Percentiles rank a stretch among this genome's conserved stretches.
Conservation (phyloP, 345 rosid genomes). For the Pistacia integerrima region DNA sequence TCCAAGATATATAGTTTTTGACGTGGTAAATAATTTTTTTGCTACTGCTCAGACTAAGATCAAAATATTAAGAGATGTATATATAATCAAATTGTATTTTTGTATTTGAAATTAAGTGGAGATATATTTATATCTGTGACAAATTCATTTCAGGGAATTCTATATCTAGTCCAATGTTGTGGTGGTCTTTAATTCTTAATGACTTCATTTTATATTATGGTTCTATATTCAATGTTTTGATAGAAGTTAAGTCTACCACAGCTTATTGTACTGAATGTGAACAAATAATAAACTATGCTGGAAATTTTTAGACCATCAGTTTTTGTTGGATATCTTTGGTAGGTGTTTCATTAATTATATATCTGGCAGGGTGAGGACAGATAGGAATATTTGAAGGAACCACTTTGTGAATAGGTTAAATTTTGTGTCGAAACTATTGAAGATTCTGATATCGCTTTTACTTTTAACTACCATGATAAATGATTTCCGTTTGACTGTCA, state of each 20-base stretch:
- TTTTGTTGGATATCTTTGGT: neutral
- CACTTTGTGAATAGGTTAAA: neutral
- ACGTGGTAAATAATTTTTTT: neutral
- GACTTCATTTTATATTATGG: neutral
- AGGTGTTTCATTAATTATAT: neutral
- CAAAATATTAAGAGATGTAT: neutral
- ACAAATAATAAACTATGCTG: neutral
- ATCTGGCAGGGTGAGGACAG: neutral
- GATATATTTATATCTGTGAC: neutral
- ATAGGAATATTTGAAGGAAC: neutral
- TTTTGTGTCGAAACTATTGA: neutral
- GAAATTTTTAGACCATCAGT: neutral
- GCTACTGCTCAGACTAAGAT: neutral
- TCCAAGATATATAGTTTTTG: neutral
- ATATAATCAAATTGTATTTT: neutral
- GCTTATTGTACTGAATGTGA: neutral
- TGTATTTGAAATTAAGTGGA: neutral
- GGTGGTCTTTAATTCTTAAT: neutral
- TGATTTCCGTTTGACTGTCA: neutral
- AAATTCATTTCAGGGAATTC: neutral
- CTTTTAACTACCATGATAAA: neutral
- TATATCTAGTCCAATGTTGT: neutral
- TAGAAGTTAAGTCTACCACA: neutral
- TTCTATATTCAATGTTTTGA: conserved; percentile 1
- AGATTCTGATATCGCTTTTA: neutral